Percentiles rank a stretch among this genome's conserved stretches.
Conservation (phyloP, 345 rosid species). For the Luvunga scandens region DNA sequence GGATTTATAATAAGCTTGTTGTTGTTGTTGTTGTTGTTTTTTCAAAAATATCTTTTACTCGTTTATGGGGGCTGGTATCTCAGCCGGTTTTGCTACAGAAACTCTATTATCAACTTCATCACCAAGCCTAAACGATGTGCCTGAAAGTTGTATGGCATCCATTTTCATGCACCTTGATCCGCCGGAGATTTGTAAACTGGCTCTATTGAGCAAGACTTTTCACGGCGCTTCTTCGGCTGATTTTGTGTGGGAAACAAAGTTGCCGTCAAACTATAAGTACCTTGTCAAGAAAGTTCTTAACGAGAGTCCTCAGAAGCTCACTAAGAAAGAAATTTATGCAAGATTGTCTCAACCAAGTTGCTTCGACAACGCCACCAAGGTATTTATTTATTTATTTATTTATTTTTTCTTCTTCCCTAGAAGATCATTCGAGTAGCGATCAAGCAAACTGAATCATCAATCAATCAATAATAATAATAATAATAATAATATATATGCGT, state of each 20-base stretch:
- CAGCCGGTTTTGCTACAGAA: slow-evolving; percentile 29
- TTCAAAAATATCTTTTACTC: background rate
- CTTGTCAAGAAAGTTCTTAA: slow-evolving; percentile 48
- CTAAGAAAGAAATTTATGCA: slow-evolving; percentile 65
- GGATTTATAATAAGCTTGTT: no score
- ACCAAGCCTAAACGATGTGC: slow-evolving; percentile 57
- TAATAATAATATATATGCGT: background rate
- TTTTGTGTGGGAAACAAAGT: slow-evolving; percentile 78
- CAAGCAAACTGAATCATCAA: no score
- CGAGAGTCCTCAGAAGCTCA: slow-evolving; percentile 22
- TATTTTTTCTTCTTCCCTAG: no score
- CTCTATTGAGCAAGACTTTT: slow-evolving; percentile 55
- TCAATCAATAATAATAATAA: no score
- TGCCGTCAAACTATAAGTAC: slow-evolving; percentile 70
- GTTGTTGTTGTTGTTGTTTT: background rate
- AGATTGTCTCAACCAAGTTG: slow-evolving; percentile 54
- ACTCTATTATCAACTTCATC: slow-evolving; percentile 5
- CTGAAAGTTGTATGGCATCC: slow-evolving; percentile 66
- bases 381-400: no score
- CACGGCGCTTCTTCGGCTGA: slow-evolving; percentile 68
- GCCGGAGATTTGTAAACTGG: slow-evolving; percentile 73
- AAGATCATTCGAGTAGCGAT: no score
- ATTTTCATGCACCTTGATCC: slow-evolving; percentile 72
- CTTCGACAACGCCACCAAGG: slow-evolving; percentile 75
- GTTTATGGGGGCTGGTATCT: slow-evolving; percentile 63